phyloP scores from a whole-genome alignment of 331 rosid genomes.

The Quercus lobata region DNA sequence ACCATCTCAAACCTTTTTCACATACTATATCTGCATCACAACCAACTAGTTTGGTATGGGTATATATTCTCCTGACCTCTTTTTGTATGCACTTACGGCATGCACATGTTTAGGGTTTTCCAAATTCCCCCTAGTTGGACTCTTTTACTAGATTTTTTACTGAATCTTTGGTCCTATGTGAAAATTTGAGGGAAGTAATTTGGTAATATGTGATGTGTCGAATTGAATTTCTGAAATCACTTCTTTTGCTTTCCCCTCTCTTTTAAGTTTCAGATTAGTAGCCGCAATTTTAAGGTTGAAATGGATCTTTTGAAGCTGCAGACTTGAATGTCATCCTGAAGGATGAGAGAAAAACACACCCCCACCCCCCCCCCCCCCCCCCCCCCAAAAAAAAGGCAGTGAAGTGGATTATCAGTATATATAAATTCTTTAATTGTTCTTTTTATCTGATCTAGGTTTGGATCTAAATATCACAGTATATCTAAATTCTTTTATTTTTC shows the following conservation, averaged over 20 bases:
- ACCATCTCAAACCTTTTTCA: neutral
- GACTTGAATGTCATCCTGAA: neutral
- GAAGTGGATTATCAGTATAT: neutral
- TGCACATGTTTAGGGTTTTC: neutral
- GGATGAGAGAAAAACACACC: neutral
- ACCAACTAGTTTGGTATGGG: neutral
- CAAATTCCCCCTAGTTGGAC: neutral
- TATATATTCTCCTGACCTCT: neutral
- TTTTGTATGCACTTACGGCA: neutral
- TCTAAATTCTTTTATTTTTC: neutral
- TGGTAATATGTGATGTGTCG: neutral
- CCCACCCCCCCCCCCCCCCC: too few species aligned
- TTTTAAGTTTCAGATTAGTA: neutral
- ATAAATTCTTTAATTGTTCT: neutral
- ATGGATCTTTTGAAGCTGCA: neutral
- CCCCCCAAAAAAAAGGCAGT: too few species aligned
- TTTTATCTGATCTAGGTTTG: neutral
- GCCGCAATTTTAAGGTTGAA: neutral
- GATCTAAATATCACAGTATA: too few species aligned
- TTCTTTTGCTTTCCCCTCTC: neutral
- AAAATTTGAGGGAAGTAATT: neutral
- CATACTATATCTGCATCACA: neutral
- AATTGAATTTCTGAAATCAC: neutral
- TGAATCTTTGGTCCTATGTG: neutral
- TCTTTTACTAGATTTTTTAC: neutral